phyloP scores from a whole-genome alignment of 192 early-diverging fungal species.

The Rhizophagus clarus region DNA sequence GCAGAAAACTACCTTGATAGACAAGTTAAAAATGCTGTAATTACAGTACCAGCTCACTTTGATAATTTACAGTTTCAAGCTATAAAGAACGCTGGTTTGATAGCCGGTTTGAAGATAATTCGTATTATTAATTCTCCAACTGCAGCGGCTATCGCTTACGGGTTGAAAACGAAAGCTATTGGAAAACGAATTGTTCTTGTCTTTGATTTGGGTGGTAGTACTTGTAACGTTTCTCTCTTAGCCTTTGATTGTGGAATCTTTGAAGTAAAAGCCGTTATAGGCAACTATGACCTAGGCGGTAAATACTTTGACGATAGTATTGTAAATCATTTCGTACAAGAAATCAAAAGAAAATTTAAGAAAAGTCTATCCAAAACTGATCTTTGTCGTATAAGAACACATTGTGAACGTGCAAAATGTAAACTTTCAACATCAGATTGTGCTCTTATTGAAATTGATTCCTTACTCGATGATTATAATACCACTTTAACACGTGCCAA shows the following conservation, averaged over 20 bases:
- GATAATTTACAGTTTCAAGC: slow-evolving; percentile 88
- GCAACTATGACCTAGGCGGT: slow-evolving; percentile 74
- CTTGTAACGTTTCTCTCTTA: slow-evolving; percentile 89
- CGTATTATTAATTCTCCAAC: slow-evolving; percentile 86
- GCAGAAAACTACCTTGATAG: slow-evolving; percentile 92
- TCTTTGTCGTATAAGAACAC: not conserved
- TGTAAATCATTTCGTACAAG: slow-evolving; percentile 24
- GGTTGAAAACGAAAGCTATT: slow-evolving; percentile 55
- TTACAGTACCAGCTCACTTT: slow-evolving; percentile 94
- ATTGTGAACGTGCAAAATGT: not conserved
- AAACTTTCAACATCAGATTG: too few relatives aligned
- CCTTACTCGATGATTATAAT: too few relatives aligned
- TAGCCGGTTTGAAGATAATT: slow-evolving; percentile 74
- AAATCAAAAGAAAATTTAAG: not conserved
- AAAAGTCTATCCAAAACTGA: not conserved
- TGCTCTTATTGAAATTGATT: slow-evolving; percentile 31
- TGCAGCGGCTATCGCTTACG: slow-evolving; percentile 85
- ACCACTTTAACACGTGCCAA: not conserved
- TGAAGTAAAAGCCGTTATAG: slow-evolving; percentile 91
- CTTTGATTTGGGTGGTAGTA: slow-evolving; percentile 92
- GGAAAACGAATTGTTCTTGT: slow-evolving; percentile 81
- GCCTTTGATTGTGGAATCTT: slow-evolving; percentile 90
- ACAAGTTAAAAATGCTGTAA: too few relatives aligned
- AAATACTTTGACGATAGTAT: slow-evolving; percentile 52
- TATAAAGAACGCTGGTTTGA: slow-evolving; percentile 81